Base-by-base conservation (phyloP, 129 eudicot genomes). In the Mikania micrantha region DNA sequence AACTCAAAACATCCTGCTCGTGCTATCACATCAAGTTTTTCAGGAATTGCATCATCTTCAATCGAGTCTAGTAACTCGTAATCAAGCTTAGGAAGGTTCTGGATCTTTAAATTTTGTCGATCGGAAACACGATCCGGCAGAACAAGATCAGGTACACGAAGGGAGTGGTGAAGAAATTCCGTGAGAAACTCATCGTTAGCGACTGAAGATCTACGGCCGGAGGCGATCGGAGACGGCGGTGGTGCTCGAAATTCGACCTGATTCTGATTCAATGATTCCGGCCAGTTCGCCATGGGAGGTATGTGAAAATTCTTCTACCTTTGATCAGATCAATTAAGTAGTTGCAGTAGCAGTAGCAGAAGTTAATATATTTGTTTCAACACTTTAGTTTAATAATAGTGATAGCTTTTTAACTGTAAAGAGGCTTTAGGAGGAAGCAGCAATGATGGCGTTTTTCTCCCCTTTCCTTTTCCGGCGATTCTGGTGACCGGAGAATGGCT, bases 191-290 rank as follows among this genome's bases (percentile, higher is more conserved):
- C 90, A 7, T 85, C 96, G 66, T 89, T 89, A 0, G 85, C 66
- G 15, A 81, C 79, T 1, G 86, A 77, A 20, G 90, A 81, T 28
- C 84, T 65, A 9, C 85, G 80, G 17, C 93, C 87, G 9, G 86
- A 67, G 27, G 87, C 93, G 1, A 88, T 81, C 7, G 96, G 96
- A 2, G 96, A 88, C 0, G 96, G 95, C 20, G 91, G 91, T 16
- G 95, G 97, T 0, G 97, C 95, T 5, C 95, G 84, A 74, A 89
- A 89, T 61, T 85, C 78, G 60, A 75, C 4, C 48, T 61, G 39
- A 5, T 61, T 74, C 11, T 76, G 78, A 34, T 66, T 66, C 31
- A 73, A 69, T 5, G 81, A 63, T 54, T 87, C 84, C 0, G 79
- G 84, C n/a, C 79, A 70, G 4, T 73, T 48, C 25, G 82, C 81